Base-by-base conservation (phyloP, 1,284 basidiomycete genomes). In the Moesziomyces parantarcticus region DNA sequence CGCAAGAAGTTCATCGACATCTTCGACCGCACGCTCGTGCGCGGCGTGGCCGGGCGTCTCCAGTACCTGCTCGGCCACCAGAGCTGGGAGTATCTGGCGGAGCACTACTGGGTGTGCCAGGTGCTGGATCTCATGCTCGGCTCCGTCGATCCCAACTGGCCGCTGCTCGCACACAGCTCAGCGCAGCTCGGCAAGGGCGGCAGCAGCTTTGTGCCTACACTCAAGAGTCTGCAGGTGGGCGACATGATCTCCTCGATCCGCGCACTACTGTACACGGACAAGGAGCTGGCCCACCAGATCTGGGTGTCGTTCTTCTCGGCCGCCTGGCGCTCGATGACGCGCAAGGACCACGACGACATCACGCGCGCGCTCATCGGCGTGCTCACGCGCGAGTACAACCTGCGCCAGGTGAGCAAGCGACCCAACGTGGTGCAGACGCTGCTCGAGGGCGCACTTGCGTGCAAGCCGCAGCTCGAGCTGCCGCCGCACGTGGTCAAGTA, bases 401-500 rank as follows among this genome's bases (percentile, higher is more conserved):
- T 91, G 75, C 91, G 90, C 77, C 95, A 98, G 85, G 89, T 91
- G 21, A 91, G 95, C 58, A 85, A 92, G 77, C 90, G 94, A n/a
- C 96, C 96, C 14, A 99, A 99, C 81, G 90, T 97, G 61, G 90
- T 99, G 54, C 93, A 98, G 84, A 94, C 93, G 0, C 87, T 99
- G 40, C 89, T 99, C 22, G 88, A 89, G 25, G 94, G 93, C 5
- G 88, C 94, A 36, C 89, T 92, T 43, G 89, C 90, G 39, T 98
- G 95, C 84, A 89, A 88, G 22, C 94, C 96, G 16, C 88, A 92
- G 0, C 90, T 97, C 86, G 90, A 89, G 43, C 87, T 99, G 8
- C 97, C 97, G 11, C 96, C 97, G 14, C 92, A 97, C 80, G 89
- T 99, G 22, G 88, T 98, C 77, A 98, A 98, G 84, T 99, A 95